Evolutionary conservation across 2,329 filamentous ascomycete genomes (phyloP).

Genomic region (Juglanconis oblonga): DNA sequence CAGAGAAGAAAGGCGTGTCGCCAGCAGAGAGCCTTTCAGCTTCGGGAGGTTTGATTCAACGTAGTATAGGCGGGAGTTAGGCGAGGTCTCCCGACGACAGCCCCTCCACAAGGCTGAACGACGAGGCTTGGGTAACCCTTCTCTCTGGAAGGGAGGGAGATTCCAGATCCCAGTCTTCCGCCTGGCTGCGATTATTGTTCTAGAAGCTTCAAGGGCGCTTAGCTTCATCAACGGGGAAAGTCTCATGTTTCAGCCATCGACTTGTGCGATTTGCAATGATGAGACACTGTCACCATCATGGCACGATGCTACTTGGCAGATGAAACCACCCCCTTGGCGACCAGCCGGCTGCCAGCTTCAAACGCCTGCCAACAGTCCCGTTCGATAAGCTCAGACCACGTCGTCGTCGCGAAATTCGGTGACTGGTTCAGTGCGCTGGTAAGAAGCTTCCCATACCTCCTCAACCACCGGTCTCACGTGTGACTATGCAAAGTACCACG

Average conservation of each 20-base stretch:
- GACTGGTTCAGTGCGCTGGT: background rate
- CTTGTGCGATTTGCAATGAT: slow-evolving; percentile 8
- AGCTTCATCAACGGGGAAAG: background rate
- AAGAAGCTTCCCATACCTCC: background rate
- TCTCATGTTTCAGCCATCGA: slow-evolving; percentile 14
- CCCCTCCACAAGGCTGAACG: background rate
- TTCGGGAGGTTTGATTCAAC: background rate
- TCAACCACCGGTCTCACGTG: background rate
- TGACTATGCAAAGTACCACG: background rate
- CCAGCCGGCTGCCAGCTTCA: background rate
- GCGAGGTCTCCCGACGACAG: background rate
- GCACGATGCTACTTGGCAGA: slow-evolving; percentile 1
- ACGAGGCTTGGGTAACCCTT: background rate
- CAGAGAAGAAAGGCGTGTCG: too few relatives aligned
- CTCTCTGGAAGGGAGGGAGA: background rate
- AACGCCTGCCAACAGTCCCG: background rate
- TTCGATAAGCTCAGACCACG: background rate
- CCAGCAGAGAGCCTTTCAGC: too few relatives aligned
- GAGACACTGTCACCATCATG: slow-evolving; percentile 9
- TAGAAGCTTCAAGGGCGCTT: slow-evolving; percentile 5
- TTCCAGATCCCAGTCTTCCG: background rate
- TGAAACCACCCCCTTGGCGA: slow-evolving; percentile 14
- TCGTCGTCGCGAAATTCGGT: background rate
- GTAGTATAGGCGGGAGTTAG: background rate
- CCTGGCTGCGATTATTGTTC: slow-evolving; percentile 1